A percentile compares a stretch with the other conserved stretches of the same genome.
phyloP scores from a whole-genome alignment of 371 early-diverging fungal genomes.

The Nematocida sp. region DNA sequence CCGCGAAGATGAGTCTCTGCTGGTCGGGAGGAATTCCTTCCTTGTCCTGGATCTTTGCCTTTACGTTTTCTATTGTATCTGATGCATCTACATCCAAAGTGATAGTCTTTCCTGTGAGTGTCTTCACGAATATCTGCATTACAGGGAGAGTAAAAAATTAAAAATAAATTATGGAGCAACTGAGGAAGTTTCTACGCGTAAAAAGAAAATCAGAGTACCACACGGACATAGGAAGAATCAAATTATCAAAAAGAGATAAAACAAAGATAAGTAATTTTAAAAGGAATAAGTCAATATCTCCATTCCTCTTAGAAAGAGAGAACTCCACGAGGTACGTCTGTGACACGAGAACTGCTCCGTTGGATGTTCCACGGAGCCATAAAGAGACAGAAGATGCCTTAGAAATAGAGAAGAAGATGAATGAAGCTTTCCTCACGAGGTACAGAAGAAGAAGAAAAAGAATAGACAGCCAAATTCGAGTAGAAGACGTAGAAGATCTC shows the following conservation, averaged over 20 bases:
- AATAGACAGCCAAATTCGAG: background rate
- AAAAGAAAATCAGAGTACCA: constrained; percentile 51
- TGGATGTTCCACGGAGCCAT: constrained; percentile 9
- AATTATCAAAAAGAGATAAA: constrained; percentile 45
- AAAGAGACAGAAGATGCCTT: constrained; percentile 11
- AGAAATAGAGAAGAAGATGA: background rate
- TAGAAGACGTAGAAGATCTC: constrained; percentile 46
- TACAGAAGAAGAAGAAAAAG: constrained; percentile 16
- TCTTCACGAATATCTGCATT: constrained; percentile 90
- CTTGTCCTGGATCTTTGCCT: constrained; percentile 94
- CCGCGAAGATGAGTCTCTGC: constrained; percentile 98
- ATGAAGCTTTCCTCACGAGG: constrained; percentile 35
- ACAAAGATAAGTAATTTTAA: constrained; percentile 33
- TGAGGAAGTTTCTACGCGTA: constrained; percentile 40
- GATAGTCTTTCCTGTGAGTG: constrained; percentile 93
- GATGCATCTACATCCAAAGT: constrained; percentile 90
- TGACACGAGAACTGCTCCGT: constrained; percentile 10
- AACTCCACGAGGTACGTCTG: constrained; percentile 21
- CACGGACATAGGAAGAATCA: constrained; percentile 42
- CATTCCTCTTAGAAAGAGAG: constrained; percentile 20
- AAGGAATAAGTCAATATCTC: constrained; percentile 3
- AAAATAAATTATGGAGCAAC: constrained; percentile 42
- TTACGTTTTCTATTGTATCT: constrained; percentile 88
- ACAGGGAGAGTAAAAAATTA: constrained; percentile 42
- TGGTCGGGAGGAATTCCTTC: too few relatives aligned